phyloP scores from a whole-genome alignment of 2,329 filamentous ascomycete species.

The Penicillium glabrum region DNA sequence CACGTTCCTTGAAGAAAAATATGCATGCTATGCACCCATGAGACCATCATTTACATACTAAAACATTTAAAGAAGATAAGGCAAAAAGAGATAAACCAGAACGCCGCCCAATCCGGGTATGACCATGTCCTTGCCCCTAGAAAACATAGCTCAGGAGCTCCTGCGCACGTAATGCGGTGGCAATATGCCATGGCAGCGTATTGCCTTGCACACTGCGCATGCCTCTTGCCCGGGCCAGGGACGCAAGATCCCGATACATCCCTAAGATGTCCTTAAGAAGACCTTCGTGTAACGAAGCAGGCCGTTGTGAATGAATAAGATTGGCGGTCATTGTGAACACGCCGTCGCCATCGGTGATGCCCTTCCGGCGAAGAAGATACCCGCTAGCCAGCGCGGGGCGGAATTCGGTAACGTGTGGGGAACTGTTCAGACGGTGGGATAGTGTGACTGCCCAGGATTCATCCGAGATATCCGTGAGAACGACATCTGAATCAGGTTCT shows the following conservation, averaged over 20 bases:
- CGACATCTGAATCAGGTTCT: conserved; percentile 55
- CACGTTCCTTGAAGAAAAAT: conserved; percentile 2
- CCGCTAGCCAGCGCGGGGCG: conserved; percentile 47
- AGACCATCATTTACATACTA: conserved; percentile 5
- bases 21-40: conserved; percentile 13
- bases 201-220: conserved; percentile 42
- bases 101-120: conserved; percentile 7
- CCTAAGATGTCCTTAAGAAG: conserved; percentile 43
- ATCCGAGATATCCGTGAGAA: conserved; percentile 58
- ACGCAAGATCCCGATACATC: conserved; percentile 47
- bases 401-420: conserved; percentile 42
- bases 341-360: conserved; percentile 42
- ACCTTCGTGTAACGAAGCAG: conserved; percentile 31
- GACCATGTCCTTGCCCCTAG: conserved; percentile 15
- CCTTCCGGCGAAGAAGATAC: conserved; percentile 48
- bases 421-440: conserved; percentile 48
- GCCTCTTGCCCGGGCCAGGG: conserved; percentile 43
- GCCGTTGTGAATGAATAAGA: conserved; percentile 37
- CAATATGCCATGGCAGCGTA: conserved; percentile 50
- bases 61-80: not conserved
- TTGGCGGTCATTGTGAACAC: conserved; percentile 43
- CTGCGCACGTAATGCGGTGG: conserved; percentile 44
- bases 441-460: conserved; percentile 61
- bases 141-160: conserved; percentile 43
- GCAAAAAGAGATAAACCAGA: not conserved